These are phyloP conservation scores for Candida chilensis DNA, from an alignment of 805 yeast genomes.

Conservation along the genomic window DNA sequence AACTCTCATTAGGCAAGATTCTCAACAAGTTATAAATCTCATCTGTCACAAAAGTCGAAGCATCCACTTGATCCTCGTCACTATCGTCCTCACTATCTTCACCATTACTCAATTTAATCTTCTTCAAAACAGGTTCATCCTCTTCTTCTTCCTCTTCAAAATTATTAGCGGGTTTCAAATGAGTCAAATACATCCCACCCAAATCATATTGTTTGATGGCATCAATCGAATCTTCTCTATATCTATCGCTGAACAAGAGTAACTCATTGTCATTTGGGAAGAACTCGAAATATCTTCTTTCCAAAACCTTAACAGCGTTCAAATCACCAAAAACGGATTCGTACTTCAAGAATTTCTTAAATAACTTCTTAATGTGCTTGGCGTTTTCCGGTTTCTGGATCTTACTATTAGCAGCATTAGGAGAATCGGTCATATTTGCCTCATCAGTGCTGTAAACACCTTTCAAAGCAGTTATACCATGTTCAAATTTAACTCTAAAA, in stretches of 20 bases:
- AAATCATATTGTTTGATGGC: slow-evolving; percentile 27
- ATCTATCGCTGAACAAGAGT: slow-evolving; percentile 24
- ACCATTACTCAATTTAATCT: slow-evolving; percentile 2
- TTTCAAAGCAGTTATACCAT: slow-evolving; percentile 49
- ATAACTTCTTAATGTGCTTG: slow-evolving; percentile 16
- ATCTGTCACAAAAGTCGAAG: slow-evolving; percentile 21
- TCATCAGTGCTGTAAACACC: slow-evolving; percentile 18
- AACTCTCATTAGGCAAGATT: slow-evolving; percentile 51
- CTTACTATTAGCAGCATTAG: too few species aligned
- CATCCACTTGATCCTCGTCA: slow-evolving; percentile 5
- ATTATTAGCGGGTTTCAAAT: too few species aligned
- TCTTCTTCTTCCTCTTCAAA: slow-evolving; percentile 6
- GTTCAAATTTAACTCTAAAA: slow-evolving; percentile 77
- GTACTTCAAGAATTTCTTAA: slow-evolving; percentile 46
- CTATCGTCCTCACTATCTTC: slow-evolving; percentile 10
- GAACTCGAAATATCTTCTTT: slow-evolving; percentile 51
- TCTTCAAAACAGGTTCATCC: slow-evolving; percentile 4
- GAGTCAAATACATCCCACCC: slow-evolving; percentile 12
- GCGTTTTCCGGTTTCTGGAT: slow-evolving; percentile 14
- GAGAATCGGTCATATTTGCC: too few species aligned
- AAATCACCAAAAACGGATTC: slow-evolving; percentile 68
- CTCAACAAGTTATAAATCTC: slow-evolving; percentile 42
- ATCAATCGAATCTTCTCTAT: slow-evolving; percentile 24
- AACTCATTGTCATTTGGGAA: slow-evolving; percentile 53
- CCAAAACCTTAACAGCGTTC: slow-evolving; percentile 56